phyloP scores from a whole-genome alignment of 169 alveolate species.

The Plasmodium ovale region DNA sequence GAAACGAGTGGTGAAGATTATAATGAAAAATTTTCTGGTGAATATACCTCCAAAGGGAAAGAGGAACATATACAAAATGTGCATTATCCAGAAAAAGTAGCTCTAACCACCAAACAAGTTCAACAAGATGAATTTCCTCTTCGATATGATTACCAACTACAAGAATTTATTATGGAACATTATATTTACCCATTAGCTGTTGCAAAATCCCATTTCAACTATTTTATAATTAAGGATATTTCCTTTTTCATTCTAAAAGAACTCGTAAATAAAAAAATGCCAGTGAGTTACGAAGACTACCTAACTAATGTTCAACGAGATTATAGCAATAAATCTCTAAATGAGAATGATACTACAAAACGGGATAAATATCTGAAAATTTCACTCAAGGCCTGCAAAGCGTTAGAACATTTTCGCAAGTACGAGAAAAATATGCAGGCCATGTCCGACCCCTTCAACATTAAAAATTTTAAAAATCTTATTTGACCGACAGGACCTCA shows the following conservation, averaged over 20 bases:
- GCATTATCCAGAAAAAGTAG: neutral
- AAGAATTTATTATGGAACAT: conserved; percentile 91
- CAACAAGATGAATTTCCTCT: conserved; percentile 7
- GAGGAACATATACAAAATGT: neutral
- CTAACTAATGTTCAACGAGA: conserved; percentile 48
- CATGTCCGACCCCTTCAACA: conserved; percentile 68
- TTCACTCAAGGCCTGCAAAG: conserved; percentile 37
- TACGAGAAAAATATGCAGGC: conserved; percentile 53
- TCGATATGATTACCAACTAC: conserved; percentile 85
- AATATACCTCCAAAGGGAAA: neutral
- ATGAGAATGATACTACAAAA: conserved; percentile 50
- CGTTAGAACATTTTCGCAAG: conserved; percentile 48
- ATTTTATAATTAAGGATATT: conserved; percentile 88
- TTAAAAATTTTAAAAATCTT: conserved; percentile 65
- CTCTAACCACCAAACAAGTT: neutral
- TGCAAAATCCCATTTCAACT: conserved; percentile 87
- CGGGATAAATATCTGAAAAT: conserved; percentile 28
- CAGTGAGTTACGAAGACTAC: conserved; percentile 73
- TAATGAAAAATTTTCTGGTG: neutral
- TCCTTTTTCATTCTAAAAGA: conserved; percentile 84
- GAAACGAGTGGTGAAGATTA: neutral
- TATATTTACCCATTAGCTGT: conserved; percentile 88
- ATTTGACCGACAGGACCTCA: conserved; percentile 18
- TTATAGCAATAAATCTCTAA: conserved; percentile 26
- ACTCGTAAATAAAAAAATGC: conserved; percentile 16